phyloP scores from a whole-genome alignment of 805 yeast genomes.

The Saccharomycopsis javanensis region DNA sequence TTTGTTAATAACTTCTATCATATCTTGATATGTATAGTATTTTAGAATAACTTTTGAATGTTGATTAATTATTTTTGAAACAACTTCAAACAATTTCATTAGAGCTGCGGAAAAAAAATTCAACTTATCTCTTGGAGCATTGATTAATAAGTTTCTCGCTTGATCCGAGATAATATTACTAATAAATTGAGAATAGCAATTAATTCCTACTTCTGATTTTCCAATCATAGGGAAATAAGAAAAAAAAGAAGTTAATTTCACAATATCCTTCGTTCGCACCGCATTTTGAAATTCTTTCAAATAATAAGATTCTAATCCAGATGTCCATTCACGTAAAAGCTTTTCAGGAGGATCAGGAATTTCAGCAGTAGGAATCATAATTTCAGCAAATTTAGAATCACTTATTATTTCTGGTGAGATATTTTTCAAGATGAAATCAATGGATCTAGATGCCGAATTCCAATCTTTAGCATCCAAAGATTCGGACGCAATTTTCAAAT shows the following conservation, averaged over 20 bases:
- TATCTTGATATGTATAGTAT: constrained; percentile 57
- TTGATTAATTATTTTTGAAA: constrained; percentile 75
- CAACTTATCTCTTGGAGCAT: constrained; percentile 31
- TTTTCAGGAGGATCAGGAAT: constrained; percentile 69
- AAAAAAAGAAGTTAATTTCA: constrained; percentile 66
- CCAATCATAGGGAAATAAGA: constrained; percentile 82
- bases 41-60: constrained; percentile 70
- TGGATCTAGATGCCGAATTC: constrained; percentile 68
- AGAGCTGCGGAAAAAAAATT: constrained; percentile 53
- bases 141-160: constrained; percentile 52
- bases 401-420: constrained; percentile 46
- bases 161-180: constrained; percentile 77
- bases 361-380: constrained; percentile 77
- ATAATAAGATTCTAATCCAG: constrained; percentile 48
- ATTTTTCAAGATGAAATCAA: constrained; percentile 37
- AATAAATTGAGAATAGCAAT: constrained; percentile 76
- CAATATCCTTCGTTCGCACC: constrained; percentile 54
- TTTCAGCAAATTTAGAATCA: constrained; percentile 61
- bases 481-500: constrained; percentile 53
- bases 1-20: constrained; percentile 56
- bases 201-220: constrained; percentile 59
- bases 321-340: constrained; percentile 49
- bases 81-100: constrained; percentile 67
- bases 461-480: constrained; percentile 65
- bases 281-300: constrained; percentile 59